Percentiles rank a stretch among this genome's conserved stretches.
phyloP scores from a whole-genome alignment of 1,284 basidiomycete genomes.

The Exsudoporus floridanus region DNA sequence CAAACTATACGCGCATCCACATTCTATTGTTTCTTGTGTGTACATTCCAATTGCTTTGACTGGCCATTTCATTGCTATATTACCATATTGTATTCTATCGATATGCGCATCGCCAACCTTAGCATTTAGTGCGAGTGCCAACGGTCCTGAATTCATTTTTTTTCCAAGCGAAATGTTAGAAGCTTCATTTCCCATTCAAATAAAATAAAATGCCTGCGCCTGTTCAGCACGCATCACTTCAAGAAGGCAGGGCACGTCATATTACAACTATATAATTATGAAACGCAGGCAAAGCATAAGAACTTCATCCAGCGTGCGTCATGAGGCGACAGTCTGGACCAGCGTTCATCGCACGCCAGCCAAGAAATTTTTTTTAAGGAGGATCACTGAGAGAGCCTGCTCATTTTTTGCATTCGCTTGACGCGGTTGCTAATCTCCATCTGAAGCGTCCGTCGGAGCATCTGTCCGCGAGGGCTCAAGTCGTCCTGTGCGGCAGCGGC shows the following conservation, averaged over 20 bases:
- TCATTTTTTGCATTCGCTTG: conserved; percentile 63
- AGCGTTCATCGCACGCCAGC: neutral
- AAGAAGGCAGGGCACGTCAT: conserved; percentile 4
- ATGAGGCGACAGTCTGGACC: neutral
- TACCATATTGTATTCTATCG: conserved; percentile 29
- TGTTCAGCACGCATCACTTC: conserved; percentile 14
- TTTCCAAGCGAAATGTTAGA: conserved; percentile 8
- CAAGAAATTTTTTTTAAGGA: neutral
- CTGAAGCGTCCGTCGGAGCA: conserved; percentile 49
- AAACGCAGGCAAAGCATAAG: conserved; percentile 12
- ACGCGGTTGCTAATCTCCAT: conserved; percentile 58
- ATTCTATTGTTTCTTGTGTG: conserved; percentile 14
- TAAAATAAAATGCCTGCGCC: conserved; percentile 6
- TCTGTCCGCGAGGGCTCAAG: conserved; percentile 43
- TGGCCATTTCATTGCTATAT: conserved; percentile 17
- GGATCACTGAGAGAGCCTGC: conserved; percentile 25
- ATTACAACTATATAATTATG: conserved; percentile 5
- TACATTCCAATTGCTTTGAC: conserved; percentile 14
- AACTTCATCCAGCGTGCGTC: neutral
- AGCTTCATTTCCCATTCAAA: conserved; percentile 12
- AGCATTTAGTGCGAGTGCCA: neutral
- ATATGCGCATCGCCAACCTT: conserved; percentile 1
- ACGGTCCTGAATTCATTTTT: neutral
- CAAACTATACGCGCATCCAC: conserved; percentile 25
- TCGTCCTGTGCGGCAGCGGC: conserved; percentile 59